phyloP scores from a whole-genome alignment of 2,329 filamentous ascomycete species.

The Pestalotiopsis sp. region DNA sequence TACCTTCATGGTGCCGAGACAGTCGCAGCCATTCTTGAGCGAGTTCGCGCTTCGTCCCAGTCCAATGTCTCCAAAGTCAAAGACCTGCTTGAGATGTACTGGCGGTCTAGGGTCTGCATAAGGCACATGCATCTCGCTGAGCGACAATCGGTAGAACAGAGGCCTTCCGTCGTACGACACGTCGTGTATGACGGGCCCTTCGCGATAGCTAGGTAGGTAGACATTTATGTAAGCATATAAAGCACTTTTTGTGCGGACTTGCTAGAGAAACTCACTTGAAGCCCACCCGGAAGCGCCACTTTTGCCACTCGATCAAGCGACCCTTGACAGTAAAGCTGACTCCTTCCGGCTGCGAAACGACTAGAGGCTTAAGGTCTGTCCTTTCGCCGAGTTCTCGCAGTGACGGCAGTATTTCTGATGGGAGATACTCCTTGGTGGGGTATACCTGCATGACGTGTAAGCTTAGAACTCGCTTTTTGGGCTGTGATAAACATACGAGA shows the following conservation, averaged over 20 bases:
- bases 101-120: constrained; percentile 65
- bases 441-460: not conserved
- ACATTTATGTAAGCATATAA: too few species aligned
- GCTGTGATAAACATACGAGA: not conserved
- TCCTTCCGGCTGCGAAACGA: constrained; percentile 64
- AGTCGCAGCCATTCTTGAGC: constrained; percentile 68
- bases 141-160: constrained; percentile 59
- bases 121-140: constrained; percentile 65
- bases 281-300: constrained; percentile 63
- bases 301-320: constrained; percentile 28
- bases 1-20: constrained; percentile 51
- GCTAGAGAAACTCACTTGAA: constrained; percentile 50
- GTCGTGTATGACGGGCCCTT: constrained; percentile 65
- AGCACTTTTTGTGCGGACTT: too few species aligned
- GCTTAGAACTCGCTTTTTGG: not conserved
- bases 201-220: constrained; percentile 40
- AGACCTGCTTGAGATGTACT: constrained; percentile 68
- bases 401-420: constrained; percentile 51
- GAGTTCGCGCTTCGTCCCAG: constrained; percentile 68
- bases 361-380: constrained; percentile 67
- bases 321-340: constrained; percentile 33
- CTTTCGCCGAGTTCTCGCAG: constrained; percentile 26
- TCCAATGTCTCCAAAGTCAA: constrained; percentile 71
- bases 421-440: constrained; percentile 44
- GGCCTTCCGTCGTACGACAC: constrained; percentile 62